phyloP scores from a whole-genome alignment of 1,284 basidiomycete genomes.

The Cryptococcus depauperatus region DNA sequence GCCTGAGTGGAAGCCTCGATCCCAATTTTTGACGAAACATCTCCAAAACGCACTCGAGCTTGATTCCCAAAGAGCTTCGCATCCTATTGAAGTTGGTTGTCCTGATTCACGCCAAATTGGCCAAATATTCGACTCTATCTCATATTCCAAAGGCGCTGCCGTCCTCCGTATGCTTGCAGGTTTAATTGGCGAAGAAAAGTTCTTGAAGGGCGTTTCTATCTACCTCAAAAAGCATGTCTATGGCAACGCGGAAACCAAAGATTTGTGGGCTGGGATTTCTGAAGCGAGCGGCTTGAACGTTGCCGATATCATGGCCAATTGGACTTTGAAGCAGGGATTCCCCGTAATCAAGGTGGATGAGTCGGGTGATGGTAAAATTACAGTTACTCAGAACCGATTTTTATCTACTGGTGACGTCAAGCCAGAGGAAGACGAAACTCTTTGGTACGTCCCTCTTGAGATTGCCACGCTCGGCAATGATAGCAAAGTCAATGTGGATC shows the following conservation, averaged over 20 bases:
- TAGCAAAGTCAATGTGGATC: slow-evolving; percentile 60
- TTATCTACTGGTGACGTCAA: slow-evolving; percentile 72
- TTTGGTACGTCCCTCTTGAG: slow-evolving; percentile 77
- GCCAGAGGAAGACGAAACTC: slow-evolving; percentile 78
- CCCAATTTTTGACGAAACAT: slow-evolving; percentile 51
- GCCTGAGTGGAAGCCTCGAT: slow-evolving; percentile 52
- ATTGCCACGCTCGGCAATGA: slow-evolving; percentile 58
- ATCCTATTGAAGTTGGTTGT: slow-evolving; percentile 89
- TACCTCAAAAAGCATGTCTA: slow-evolving; percentile 86
- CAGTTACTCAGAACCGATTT: slow-evolving; percentile 84
- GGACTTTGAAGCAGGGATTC: slow-evolving; percentile 84
- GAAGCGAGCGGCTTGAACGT: slow-evolving; percentile 72
- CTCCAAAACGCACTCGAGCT: slow-evolving; percentile 60
- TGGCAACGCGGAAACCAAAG: slow-evolving; percentile 73
- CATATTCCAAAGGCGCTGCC: slow-evolving; percentile 74
- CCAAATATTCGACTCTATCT: slow-evolving; percentile 80
- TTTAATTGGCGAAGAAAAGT: slow-evolving; percentile 81
- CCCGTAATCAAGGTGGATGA: slow-evolving; percentile 84
- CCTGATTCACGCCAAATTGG: slow-evolving; percentile 80
- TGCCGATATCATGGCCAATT: slow-evolving; percentile 77
- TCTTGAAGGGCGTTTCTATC: slow-evolving; percentile 77
- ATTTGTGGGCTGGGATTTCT: slow-evolving; percentile 84
- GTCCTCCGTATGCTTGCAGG: slow-evolving; percentile 89
- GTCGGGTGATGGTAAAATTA: slow-evolving; percentile 56
- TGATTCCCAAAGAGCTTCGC: slow-evolving; percentile 84